Conservation (phyloP, 345 rosid species). For the Kernera saxatilis region DNA sequence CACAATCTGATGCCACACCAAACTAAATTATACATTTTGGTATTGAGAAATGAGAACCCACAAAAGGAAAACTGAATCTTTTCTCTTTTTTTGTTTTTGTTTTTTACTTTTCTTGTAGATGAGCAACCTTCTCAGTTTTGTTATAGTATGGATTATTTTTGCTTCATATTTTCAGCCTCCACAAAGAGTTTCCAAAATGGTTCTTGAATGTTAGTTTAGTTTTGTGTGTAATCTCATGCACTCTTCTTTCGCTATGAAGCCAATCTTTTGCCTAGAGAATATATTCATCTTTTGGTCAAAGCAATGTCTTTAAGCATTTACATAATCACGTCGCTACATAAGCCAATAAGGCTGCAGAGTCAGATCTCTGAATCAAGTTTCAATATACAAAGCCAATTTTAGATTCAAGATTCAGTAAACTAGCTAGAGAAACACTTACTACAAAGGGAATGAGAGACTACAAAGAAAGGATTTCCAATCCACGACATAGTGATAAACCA, state of each 20-base stretch:
- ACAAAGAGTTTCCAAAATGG: not conserved
- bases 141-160: not conserved
- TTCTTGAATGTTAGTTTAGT: not conserved
- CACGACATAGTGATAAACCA: not conserved
- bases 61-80: not conserved
- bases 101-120: slow-evolving; percentile 7
- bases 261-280: not conserved
- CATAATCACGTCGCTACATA: slow-evolving; percentile 9
- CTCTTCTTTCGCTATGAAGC: not conserved
- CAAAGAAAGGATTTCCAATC: not conserved
- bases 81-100: not conserved
- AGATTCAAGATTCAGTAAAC: not conserved
- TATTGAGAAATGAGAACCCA: slow-evolving; percentile 1
- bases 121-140: slow-evolving; percentile 8
- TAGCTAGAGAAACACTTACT: slow-evolving; percentile 15
- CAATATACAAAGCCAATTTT: slow-evolving; percentile 19
- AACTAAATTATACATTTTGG: slow-evolving; percentile 7
- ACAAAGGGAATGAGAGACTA: not conserved
- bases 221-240: not conserved
- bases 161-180: slow-evolving; percentile 5
- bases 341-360: slow-evolving; percentile 17
- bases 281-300: not conserved
- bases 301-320: slow-evolving; percentile 1
- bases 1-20: slow-evolving; percentile 18
- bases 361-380: slow-evolving; percentile 1